Base-by-base conservation (phyloP, 805 yeast genomes). In the Clavispora phyllophila region DNA sequence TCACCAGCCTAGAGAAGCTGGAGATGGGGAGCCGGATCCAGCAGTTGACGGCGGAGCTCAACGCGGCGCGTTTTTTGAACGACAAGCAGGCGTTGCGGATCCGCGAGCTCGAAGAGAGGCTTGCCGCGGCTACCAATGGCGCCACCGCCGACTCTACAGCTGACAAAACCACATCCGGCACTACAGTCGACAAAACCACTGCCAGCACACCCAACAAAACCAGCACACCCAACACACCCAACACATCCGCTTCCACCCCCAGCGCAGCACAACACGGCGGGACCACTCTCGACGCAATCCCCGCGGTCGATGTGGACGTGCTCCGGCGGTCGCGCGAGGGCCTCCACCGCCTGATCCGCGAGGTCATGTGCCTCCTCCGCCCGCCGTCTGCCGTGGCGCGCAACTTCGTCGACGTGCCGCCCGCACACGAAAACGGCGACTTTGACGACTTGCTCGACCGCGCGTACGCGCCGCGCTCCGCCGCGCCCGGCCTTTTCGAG, bases 41-140 rank as follows among this genome's bases (percentile, higher is more conserved):
- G 38, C 76, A 75, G 49, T 52, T 78, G 31, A 81, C 76, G 46
- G 73, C 79, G 36, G 81, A 78, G 50, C 52, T 78, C 29, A 77
- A 76, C 48, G 49, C 73, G 2, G 54, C 75, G 36, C 63, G 63
- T 38, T 60, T 66, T 40, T 50, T 66, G 29, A 73, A 72, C 49
- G 72, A 68, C 35, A 69, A 63, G 38, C 72, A 76, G 42, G 58
- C 58, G 19, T 39, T 60, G n/a, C 58, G 58, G 35, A 69, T 77
- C 22, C 52, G 56, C n/a, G 56, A 62, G 39, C 56, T 77, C 42
- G 72, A 72, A 48, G 46, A 49, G 19, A 63, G 59, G 39, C 22
- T 27, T 24, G 20, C 25, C 14, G 14, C 29, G 28, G 28, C 44
- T 42, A 25, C 39, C 25, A 22, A 8, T 22, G n/a, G n/a, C n/a